Conservation (phyloP, 2,329 filamentous ascomycete species). For the Dactylonectria estremocensis region DNA sequence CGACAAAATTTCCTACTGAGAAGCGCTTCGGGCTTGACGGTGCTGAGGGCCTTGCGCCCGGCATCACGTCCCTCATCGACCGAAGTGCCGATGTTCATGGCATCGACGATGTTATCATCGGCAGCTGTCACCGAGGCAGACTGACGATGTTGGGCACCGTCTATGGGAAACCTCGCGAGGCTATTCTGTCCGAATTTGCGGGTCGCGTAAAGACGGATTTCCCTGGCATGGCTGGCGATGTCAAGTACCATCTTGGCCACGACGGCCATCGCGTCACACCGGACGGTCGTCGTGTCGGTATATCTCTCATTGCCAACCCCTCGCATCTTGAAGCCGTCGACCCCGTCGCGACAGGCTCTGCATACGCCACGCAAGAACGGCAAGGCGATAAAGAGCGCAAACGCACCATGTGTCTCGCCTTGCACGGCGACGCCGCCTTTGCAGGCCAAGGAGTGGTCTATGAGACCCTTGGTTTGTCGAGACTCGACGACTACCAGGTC, state of each 20-base stretch:
- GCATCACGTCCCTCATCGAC: constrained; percentile 99
- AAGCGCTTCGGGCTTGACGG: constrained; percentile 99
- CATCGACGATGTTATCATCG: constrained; percentile 98
- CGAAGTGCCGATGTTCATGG: constrained; percentile 93
- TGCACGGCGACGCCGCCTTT: constrained; percentile 97
- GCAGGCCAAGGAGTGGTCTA: constrained; percentile 97
- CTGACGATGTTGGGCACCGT: constrained; percentile 98
- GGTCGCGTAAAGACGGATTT: constrained; percentile 88
- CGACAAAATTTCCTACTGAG: constrained; percentile 98
- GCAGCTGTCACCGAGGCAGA: constrained; percentile 98
- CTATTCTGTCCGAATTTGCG: constrained; percentile 98
- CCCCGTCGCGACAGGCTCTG: constrained; percentile 96
- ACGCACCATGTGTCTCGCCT: constrained; percentile 91
- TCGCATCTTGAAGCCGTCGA: constrained; percentile 98
- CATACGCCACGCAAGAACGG: constrained; percentile 96
- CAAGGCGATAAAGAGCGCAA: constrained; percentile 89
- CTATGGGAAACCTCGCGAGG: constrained; percentile 98
- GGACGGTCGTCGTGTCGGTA: constrained; percentile 95
- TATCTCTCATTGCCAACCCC: constrained; percentile 97
- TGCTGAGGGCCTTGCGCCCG: constrained; percentile 94
- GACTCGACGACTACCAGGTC: constrained; percentile 93
- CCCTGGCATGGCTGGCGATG: constrained; percentile 91
- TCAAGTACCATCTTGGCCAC: constrained; percentile 99
- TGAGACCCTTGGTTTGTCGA: constrained; percentile 97
- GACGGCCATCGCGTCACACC: constrained; percentile 98